phyloP scores from a whole-genome alignment of 768 basidiomycete species.

The Exidia glandulosa region DNA sequence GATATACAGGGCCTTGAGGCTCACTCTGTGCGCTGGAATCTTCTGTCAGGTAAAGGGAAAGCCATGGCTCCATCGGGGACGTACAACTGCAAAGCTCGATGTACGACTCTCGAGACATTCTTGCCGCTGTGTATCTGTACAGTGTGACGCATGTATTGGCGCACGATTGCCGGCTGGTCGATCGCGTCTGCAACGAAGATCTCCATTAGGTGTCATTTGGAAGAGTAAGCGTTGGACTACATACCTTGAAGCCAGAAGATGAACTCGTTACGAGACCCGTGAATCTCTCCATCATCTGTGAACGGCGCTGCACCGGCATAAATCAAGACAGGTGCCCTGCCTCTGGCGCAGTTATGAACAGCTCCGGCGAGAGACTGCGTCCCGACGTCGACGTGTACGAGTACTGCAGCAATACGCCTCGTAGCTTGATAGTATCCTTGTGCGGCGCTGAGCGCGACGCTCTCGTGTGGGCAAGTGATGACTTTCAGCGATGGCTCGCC shows the following conservation, averaged over 20 bases:
- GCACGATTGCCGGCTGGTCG: constrained; percentile 60
- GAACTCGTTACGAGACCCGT: constrained; percentile 60
- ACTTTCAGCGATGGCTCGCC: constrained; percentile 20
- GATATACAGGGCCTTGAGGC: constrained; percentile 63
- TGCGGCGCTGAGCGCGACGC: constrained; percentile 62
- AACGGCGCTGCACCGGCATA: constrained; percentile 64
- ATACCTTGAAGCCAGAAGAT: constrained; percentile 64
- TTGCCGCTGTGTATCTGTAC: constrained; percentile 46
- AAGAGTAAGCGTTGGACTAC: background rate
- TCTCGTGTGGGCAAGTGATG: constrained; percentile 64
- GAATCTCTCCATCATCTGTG: constrained; percentile 42
- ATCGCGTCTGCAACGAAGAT: constrained; percentile 37
- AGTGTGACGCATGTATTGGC: constrained; percentile 65
- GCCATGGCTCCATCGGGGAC: constrained; percentile 5
- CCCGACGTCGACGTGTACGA: constrained; percentile 65
- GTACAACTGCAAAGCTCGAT: constrained; percentile 56
- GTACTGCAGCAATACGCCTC: constrained; percentile 57
- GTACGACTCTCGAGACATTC: constrained; percentile 39
- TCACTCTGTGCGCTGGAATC: constrained; percentile 47
- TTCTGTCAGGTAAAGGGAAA: background rate
- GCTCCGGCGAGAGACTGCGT: constrained; percentile 35
- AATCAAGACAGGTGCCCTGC: constrained; percentile 51
- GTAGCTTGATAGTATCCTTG: constrained; percentile 60
- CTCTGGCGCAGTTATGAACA: constrained; percentile 19
- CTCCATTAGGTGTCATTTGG: background rate